Evolutionary conservation across 2,329 filamentous ascomycete species (phyloP), one percentile per base, ranked within the genome.

Genomic region (Neofusicoccum sp.): DNA sequence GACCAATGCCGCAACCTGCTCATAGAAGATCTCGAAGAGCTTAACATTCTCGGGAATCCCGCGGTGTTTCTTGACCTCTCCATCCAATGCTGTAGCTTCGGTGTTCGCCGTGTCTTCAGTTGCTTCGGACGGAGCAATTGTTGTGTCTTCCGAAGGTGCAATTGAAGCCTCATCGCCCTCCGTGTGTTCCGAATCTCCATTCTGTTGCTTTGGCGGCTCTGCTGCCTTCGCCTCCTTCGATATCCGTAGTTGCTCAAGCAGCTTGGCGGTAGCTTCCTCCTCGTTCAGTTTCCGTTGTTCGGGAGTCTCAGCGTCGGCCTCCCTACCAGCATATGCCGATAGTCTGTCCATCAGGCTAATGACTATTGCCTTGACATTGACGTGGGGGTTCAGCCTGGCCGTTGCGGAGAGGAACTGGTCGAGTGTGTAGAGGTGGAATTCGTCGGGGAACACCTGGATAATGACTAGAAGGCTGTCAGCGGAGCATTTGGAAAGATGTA

Each of bases 391-490:
- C 38, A 99, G 82, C 61, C 93, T 84, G 12, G 93, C 91, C 34
- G 96, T 96, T 6, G 95, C 95, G 7, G 89, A 95, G 34, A 99
- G 86, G 73, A 99, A 91, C 72, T 97, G 89, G 71, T 98, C 95
- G 33, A 99, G 85, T 0, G 95, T 99, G 73, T 99, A 93, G 24
- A 99, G 85, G 76, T 99, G 96, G 74, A 93, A 99, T 72, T 99
- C 95, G 76, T 99, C 95, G 0, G 95, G 95, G 79, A 99, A 99
- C 57, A 98, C 95, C 76, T 99, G 96, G 4, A 93, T 99, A 66
- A 99, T 96, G 64, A 99, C 95, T 86, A 64, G 38, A 54, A 38
- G n/a, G 65, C 61, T 64, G 66, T 75, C 67, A 73, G 69, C 62
- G 61, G 16, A 34, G 33, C 31, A 41, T 40, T 6, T 57, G 26